These are phyloP conservation scores for Cetraspora pellucida DNA, from an alignment of 192 early-diverging fungal genomes.

Conservation along the genomic window DNA sequence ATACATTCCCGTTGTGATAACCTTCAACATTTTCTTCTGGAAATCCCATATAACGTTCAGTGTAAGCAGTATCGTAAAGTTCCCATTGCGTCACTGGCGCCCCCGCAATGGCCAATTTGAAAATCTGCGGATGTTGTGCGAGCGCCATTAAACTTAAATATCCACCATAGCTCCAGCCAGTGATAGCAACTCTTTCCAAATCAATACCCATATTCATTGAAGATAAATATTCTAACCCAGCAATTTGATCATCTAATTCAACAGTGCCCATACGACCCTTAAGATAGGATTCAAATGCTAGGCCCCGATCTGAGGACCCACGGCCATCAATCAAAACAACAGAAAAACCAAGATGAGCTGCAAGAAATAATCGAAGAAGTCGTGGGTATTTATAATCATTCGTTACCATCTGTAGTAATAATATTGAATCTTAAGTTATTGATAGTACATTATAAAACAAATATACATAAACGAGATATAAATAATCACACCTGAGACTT, in stretches of 20 bases:
- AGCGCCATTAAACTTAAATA: constrained; percentile 70
- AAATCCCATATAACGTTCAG: constrained; percentile 72
- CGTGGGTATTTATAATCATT: constrained; percentile 73
- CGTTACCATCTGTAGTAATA: constrained; percentile 53
- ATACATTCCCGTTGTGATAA: constrained; percentile 55
- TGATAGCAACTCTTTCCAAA: constrained; percentile 61
- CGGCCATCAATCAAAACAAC: constrained; percentile 70
- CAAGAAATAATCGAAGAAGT: constrained; percentile 60
- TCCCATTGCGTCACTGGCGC: constrained; percentile 78
- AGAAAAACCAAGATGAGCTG: constrained; percentile 52
- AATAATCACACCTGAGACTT: constrained; percentile 51
- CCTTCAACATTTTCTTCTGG: constrained; percentile 48
- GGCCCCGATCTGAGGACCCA: constrained; percentile 65
- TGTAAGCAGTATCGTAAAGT: constrained; percentile 73
- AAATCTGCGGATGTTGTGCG: constrained; percentile 58
- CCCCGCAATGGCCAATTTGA: constrained; percentile 67
- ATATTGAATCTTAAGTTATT: neutral
- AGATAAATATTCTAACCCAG: constrained; percentile 50
- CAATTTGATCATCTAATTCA: constrained; percentile 67
- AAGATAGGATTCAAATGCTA: constrained; percentile 62
- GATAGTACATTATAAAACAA: neutral
- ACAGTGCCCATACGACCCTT: constrained; percentile 57
- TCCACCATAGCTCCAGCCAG: constrained; percentile 79
- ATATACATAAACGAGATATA: neutral
- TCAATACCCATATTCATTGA: constrained; percentile 58